phyloP scores from a whole-genome alignment of 495 filamentous ascomycete species.

The Penicillium samsonianum region DNA sequence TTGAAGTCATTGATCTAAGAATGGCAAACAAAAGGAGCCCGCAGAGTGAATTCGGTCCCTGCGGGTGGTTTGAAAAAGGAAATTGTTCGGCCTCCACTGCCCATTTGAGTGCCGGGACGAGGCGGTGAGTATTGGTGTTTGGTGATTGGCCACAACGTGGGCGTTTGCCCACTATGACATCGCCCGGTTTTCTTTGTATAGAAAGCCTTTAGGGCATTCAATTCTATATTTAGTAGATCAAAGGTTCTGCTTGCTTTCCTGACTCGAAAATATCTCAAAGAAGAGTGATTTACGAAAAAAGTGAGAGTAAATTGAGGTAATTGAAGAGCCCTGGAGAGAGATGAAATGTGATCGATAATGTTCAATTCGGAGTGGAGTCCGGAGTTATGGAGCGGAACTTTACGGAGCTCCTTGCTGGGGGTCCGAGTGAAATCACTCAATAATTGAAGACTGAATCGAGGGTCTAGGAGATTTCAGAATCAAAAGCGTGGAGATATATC shows the following conservation, averaged over 20 bases:
- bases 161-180: conserved; percentile 30
- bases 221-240: not conserved
- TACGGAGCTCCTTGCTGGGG: conserved; percentile 25
- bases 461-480: not conserved
- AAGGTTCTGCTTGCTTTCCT: not conserved
- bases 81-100: conserved; percentile 14
- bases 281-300: not conserved
- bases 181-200: not conserved
- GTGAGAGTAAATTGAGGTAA: not conserved
- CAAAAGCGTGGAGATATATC: not conserved
- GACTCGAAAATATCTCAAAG: not conserved
- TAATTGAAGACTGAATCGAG: not conserved
- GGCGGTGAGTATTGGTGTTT: conserved; percentile 21
- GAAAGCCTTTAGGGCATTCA: not conserved
- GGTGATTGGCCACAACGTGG: conserved; percentile 29
- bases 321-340: not conserved
- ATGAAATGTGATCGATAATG: conserved; percentile 30
- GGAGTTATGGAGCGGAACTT: conserved; percentile 28
- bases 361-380: conserved; percentile 23
- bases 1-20: conserved; percentile 14
- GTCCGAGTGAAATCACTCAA: not conserved
- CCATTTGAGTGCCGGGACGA: conserved; percentile 25
- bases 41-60: conserved; percentile 28
- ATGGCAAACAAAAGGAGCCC: conserved; percentile 22
- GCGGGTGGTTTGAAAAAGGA: conserved; percentile 35